Conservation (phyloP, 1,284 basidiomycete species). For the Grifola frondosa region DNA sequence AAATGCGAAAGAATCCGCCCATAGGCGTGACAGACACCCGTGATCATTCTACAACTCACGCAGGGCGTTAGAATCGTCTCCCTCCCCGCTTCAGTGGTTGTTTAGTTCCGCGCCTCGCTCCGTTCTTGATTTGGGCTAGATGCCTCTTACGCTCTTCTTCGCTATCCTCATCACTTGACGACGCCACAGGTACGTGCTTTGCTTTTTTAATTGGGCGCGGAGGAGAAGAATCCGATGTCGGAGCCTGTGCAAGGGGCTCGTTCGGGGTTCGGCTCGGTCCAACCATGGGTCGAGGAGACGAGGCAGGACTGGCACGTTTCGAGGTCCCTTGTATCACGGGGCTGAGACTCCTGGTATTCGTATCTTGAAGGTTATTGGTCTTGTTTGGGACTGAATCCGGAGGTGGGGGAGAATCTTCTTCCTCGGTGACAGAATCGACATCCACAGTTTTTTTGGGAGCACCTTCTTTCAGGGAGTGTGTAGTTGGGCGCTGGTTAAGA, state of each 20-base stretch:
- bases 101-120: conserved; percentile 48
- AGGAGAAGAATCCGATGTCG: conserved; percentile 35
- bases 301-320: conserved; percentile 17
- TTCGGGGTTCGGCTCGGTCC: not conserved
- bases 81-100: conserved; percentile 74
- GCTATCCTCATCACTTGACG: conserved; percentile 54
- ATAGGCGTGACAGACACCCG: conserved; percentile 11
- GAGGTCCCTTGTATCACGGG: conserved; percentile 14
- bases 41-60: conserved; percentile 1
- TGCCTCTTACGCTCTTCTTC: conserved; percentile 47
- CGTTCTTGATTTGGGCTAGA: conserved; percentile 37
- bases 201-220: conserved; percentile 48
- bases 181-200: conserved; percentile 32
- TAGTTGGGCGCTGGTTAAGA: too few species aligned
- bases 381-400: too few species aligned
- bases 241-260: conserved; percentile 5
- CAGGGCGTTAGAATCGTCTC: conserved; percentile 56
- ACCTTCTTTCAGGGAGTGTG: too few species aligned
- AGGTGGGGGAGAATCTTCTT: conserved; percentile 24
- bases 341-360: conserved; percentile 5
- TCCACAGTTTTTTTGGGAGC: too few species aligned
- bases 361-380: conserved; percentile 9
- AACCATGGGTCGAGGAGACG: conserved; percentile 11
- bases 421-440: conserved; percentile 50
- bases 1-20: conserved; percentile 3